Evolutionary conservation across 2,329 filamentous ascomycete species (phyloP), one percentile per base, ranked within the genome.

Genomic region (Mariannaea sp.): DNA sequence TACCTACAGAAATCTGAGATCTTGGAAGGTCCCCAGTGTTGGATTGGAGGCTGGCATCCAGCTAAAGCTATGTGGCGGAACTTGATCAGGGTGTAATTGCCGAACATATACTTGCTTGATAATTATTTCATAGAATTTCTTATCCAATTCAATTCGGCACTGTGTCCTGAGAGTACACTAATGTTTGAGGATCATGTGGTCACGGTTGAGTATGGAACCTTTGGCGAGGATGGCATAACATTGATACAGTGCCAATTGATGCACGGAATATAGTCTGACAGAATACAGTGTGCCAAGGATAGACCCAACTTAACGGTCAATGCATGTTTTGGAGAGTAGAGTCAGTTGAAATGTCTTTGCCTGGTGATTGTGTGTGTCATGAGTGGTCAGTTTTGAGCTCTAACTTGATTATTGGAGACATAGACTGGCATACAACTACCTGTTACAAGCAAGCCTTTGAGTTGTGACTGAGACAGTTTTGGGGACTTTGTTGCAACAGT

Each of bases 71-170:
- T 71, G 7, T 69, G 73, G 42, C 97, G 97, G 71, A 88, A 92
- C 68, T 71, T 96, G 39, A 85, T 97, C 56, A 96, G 90, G 90
- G 87, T 83, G 46, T 92, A 97, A 71, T 96, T 92, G 92, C 97
- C 92, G 71, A 72, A 93, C 7, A 88, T 90, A 19, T 88, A 97
- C 70, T 75, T 96, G 49, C 91, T 83, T 0, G 91, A 96, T 68
- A 73, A 72, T 7, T 85, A 95, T 69, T 69, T 97, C 4, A 76
- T 88, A 1, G 75, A 74, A 2, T 96, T 87, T 65, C 72, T 97
- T 13, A 62, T 74, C 50, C 77, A 83, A 20, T 89, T 89, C 68
- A 80, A 78, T 41, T 62, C 70, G 0, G 76, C 56, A 0, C 44
- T 77, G 3, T 53, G 53, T 1, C 65, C 67, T 1, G 67, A 67